Base-by-base conservation (phyloP, 176 grass and related monocot genomes). In the Zea luxurians region DNA sequence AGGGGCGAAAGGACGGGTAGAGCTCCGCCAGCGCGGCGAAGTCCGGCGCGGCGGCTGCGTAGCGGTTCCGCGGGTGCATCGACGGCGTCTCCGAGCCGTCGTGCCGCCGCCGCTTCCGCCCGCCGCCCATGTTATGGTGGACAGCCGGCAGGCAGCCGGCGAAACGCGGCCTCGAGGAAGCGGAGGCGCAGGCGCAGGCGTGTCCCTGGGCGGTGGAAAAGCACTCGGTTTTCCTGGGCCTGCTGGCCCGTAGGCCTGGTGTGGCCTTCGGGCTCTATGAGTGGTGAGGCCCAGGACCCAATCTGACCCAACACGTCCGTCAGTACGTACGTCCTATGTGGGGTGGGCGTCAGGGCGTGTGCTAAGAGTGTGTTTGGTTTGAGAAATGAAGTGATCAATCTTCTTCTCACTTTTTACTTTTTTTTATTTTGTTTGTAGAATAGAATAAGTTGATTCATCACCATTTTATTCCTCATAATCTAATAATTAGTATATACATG, bases 51-150 rank as follows among this genome's bases (percentile, higher is more conserved):
- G 86, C 80, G 40, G 89, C 71, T 41, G 92, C 85, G 54, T 97
- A 94, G 16, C 95, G 74, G 73, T 97, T 97, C 36, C 91, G 85
- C 12, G 78, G 85, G 71, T 98, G 96, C 61, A 98, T 95, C 66
- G 54, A 37, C 37, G 83, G 86, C 3, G 78, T 83, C 6, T 77
- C 58, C 82, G 78, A 61, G 55, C 78, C 76, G 37, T 75, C 91
- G 53, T 48, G 81, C 47, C 80, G 78, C 15, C 78, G 86, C 67
- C 62, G 75, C 74, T 80, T 92, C 77, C 58, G 46, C 4, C 64
- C 48, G n/a, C 87, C 85, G 4, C 75, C 82, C 86, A 88, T 88
- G 0, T 68, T 2, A n/a, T 3, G 2, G 73, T 7, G 73, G 40
- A 9, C 44, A 61, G 48, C 47, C 36, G 49, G 61, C 16, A 53